Percentiles rank a stretch among this genome's conserved stretches.
phyloP scores from a whole-genome alignment of 768 basidiomycete species.

The Wakefieldia striispora region DNA sequence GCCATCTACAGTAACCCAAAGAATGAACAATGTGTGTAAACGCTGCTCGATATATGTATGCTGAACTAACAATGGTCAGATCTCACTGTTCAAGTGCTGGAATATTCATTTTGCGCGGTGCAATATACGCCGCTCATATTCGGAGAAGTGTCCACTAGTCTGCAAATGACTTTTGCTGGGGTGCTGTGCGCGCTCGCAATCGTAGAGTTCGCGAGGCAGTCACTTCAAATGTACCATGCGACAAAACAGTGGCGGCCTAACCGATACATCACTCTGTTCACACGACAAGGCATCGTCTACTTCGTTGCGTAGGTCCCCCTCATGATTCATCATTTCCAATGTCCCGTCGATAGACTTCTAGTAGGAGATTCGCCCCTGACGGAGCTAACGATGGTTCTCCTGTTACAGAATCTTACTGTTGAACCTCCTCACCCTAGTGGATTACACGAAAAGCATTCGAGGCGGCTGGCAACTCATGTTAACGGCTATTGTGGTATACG shows the following conservation, averaged over 20 bases:
- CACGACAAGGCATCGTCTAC: background rate
- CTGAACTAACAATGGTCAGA: background rate
- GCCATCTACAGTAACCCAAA: too few species aligned
- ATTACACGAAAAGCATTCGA: background rate
- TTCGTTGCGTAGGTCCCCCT: background rate
- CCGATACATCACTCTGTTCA: background rate
- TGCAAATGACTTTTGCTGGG: background rate
- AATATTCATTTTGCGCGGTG: too few species aligned
- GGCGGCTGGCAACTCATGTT: background rate
- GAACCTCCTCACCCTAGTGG: background rate
- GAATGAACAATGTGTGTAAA: too few species aligned
- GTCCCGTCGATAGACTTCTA: too few species aligned
- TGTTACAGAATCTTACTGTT: background rate
- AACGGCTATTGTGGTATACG: too few species aligned
- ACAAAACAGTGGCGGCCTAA: background rate
- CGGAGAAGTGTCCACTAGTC: background rate
- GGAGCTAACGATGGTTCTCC: background rate
- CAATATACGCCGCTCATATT: background rate
- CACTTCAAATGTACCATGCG: background rate
- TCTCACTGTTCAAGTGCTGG: background rate
- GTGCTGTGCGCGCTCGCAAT: background rate
- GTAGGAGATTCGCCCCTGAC: too few species aligned
- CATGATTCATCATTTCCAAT: too few species aligned
- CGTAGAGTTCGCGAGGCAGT: background rate
- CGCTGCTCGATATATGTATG: too few species aligned